Percentiles rank a stretch among this genome's conserved stretches.
Evolutionary conservation across 768 basidiomycete species (phyloP).

Genomic region (Leccinum broughii): DNA sequence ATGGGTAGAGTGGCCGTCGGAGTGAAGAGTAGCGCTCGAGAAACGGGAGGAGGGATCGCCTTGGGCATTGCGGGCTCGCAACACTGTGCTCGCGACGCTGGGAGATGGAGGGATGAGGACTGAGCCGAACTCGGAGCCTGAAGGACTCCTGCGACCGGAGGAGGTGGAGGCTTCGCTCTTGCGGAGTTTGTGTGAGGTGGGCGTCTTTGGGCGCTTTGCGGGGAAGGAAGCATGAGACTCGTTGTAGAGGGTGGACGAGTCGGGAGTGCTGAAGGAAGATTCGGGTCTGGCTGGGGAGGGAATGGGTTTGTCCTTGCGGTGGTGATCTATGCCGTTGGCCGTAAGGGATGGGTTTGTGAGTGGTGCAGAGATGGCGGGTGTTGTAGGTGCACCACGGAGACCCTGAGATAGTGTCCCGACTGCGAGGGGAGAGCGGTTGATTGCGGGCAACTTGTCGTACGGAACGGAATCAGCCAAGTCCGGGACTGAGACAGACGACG

Average conservation of each 20-base stretch:
- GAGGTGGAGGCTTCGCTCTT: constrained; percentile 59
- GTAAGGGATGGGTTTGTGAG: constrained; percentile 83
- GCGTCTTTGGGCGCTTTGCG: constrained; percentile 36
- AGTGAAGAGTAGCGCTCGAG: constrained; percentile 42
- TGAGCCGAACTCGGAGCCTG: constrained; percentile 54
- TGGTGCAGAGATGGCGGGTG: constrained; percentile 67
- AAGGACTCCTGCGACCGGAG: constrained; percentile 50
- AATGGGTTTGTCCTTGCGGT: constrained; percentile 51
- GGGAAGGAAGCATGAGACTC: constrained; percentile 45
- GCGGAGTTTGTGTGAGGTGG: constrained; percentile 36
- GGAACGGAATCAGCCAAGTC: constrained; percentile 72
- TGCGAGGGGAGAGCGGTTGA: constrained; percentile 60
- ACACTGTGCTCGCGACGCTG: constrained; percentile 34
- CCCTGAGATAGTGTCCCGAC: constrained; percentile 57
- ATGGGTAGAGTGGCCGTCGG: constrained; percentile 44
- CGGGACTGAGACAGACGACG: constrained; percentile 58
- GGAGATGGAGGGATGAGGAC: constrained; percentile 36
- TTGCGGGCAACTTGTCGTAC: constrained; percentile 60
- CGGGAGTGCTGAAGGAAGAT: constrained; percentile 52
- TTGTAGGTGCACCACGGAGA: constrained; percentile 39
- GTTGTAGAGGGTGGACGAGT: constrained; percentile 60
- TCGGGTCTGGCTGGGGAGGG: constrained; percentile 39
- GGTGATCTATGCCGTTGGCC: constrained; percentile 63
- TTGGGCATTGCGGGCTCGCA: constrained; percentile 56
- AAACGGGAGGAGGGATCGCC: constrained; percentile 64